These are phyloP conservation scores for Clonostachys sp. DNA, from an alignment of 2,329 filamentous ascomycete species.

Conservation along the genomic window DNA sequence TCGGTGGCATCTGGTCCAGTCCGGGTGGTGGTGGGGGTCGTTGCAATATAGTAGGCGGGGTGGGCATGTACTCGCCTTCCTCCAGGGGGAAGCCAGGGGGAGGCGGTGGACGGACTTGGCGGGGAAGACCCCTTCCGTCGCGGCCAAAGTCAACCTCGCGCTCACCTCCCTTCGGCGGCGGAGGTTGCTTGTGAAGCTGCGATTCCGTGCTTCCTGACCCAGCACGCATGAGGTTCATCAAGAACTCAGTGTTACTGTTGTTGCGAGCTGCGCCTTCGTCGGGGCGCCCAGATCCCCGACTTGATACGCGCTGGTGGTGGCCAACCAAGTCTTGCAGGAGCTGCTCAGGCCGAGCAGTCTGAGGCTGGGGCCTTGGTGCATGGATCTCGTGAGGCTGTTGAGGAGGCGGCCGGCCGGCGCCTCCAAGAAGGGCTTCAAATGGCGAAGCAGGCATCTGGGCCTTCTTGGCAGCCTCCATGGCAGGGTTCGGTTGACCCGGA, in stretches of 20 bases:
- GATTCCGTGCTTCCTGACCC: too few relatives aligned
- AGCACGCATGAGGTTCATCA: conserved; percentile 74
- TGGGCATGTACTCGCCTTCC: conserved; percentile 40
- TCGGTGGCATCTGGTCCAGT: conserved; percentile 54
- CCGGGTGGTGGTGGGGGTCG: conserved; percentile 57
- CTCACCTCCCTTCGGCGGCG: conserved; percentile 34
- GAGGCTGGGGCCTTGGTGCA: conserved; percentile 43
- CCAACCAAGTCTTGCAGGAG: conserved; percentile 56
- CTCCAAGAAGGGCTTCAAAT: conserved; percentile 37
- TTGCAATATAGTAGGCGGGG: conserved; percentile 56
- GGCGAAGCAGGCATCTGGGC: conserved; percentile 41
- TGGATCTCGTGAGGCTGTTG: conserved; percentile 47
- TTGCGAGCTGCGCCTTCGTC: conserved; percentile 35
- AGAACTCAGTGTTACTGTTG: conserved; percentile 72
- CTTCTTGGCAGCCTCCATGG: conserved; percentile 19
- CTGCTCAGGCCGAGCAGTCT: conserved; percentile 51
- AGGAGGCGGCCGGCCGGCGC: conserved; percentile 34
- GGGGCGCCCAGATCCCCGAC: conserved; percentile 40
- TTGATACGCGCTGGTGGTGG: conserved; percentile 52
- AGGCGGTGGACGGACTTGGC: conserved; percentile 36
- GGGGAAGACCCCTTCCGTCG: conserved; percentile 25
- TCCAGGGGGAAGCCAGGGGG: conserved; percentile 48
- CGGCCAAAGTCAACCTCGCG: conserved; percentile 40
- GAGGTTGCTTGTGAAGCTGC: conserved; percentile 10
- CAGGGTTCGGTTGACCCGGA: conserved; percentile 22